Conservation (phyloP, 106 monocot species). For the Platanthera guangdongensis region DNA sequence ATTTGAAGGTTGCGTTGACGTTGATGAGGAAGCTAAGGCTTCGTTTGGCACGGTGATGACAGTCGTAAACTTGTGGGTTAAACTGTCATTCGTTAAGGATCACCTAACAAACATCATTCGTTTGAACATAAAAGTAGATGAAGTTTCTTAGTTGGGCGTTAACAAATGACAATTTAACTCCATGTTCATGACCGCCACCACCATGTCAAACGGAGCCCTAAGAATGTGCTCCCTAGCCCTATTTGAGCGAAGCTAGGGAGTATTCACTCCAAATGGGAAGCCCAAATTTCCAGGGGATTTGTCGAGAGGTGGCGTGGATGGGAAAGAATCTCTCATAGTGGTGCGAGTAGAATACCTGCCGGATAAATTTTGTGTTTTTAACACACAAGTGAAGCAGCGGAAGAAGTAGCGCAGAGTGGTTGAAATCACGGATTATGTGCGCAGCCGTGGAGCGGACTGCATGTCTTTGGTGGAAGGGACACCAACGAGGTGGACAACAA, state of each 20-base stretch:
- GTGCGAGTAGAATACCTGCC: slow-evolving; percentile 24
- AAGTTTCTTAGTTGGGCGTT: too few species aligned
- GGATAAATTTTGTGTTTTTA: slow-evolving; percentile 28
- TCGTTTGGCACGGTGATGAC: too few species aligned
- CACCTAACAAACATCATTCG: too few species aligned
- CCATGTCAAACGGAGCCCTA: too few species aligned
- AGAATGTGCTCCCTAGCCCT: too few species aligned
- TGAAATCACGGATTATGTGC: slow-evolving; percentile 19
- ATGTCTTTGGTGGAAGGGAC: slow-evolving; percentile 20
- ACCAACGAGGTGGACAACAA: background rate
- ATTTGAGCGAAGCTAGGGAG: slow-evolving; percentile 49
- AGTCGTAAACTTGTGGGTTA: slow-evolving; percentile 35
- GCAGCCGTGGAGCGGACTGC: slow-evolving; percentile 26
- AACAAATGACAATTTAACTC: too few species aligned
- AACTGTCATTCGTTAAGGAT: slow-evolving; percentile 22
- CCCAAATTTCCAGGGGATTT: slow-evolving; percentile 39
- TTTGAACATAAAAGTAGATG: too few species aligned
- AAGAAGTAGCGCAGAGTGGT: too few species aligned
- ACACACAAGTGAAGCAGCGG: slow-evolving; percentile 5
- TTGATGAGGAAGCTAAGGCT: too few species aligned
- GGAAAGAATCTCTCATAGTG: slow-evolving; percentile 14
- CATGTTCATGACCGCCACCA: too few species aligned
- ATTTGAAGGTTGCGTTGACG: background rate
- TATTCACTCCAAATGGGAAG: slow-evolving; percentile 34
- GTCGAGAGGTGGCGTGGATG: slow-evolving; percentile 17